Conservation (phyloP, 2,329 filamentous ascomycete species). For the Sporothrix brasiliensis region DNA sequence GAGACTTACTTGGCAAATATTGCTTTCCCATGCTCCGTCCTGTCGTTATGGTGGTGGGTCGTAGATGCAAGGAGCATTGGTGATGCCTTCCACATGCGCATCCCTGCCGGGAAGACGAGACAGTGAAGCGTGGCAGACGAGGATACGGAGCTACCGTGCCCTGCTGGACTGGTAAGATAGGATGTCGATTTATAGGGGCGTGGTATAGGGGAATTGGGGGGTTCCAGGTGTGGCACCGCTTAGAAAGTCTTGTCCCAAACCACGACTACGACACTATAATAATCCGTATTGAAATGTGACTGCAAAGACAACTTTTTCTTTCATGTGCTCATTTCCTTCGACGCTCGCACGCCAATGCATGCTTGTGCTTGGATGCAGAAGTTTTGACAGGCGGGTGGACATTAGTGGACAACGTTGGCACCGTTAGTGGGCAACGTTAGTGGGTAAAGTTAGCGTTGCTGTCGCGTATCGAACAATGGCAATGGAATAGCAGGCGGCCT, state of each 20-base stretch:
- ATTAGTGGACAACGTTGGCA: not conserved
- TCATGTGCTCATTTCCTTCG: no score
- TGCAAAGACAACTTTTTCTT: no score
- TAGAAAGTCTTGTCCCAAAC: no score
- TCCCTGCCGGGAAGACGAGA: constrained; percentile 1
- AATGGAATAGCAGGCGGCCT: not conserved
- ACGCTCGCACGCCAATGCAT: not conserved
- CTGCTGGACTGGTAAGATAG: not conserved
- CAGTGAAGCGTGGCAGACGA: not conserved
- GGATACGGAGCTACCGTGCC: not conserved
- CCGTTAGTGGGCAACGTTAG: not conserved
- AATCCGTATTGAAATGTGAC: no score
- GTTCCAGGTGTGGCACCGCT: no score
- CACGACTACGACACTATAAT: no score
- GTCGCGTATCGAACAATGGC: constrained; percentile 20
- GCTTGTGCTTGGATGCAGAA: constrained; percentile 21
- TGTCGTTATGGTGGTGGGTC: not conserved
- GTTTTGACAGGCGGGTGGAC: constrained; percentile 7
- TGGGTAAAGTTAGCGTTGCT: not conserved
- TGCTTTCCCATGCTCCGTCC: constrained; percentile 2
- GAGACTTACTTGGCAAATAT: not conserved
- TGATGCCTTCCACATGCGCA: not conserved
- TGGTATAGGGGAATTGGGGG: no score
- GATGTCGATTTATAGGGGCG: no score
- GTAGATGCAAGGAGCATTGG: constrained; percentile 13